A percentile compares a stretch with the other conserved stretches of the same genome.
Conservation (phyloP, 2,329 filamentous ascomycete genomes). For the Zymoseptoria ardabiliae region DNA sequence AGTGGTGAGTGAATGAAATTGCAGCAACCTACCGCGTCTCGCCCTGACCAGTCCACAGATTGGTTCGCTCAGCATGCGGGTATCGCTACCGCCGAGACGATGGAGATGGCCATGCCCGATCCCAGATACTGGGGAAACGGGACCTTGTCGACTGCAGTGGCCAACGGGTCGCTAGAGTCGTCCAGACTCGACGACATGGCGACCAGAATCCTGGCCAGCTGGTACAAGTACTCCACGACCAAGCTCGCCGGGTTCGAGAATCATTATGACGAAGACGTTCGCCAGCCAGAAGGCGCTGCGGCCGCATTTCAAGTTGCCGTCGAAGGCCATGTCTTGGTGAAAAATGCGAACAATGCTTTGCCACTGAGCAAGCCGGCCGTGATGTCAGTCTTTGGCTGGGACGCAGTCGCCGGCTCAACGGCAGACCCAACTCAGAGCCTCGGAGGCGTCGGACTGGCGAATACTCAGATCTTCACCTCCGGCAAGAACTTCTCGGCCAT, state of each 20-base stretch:
- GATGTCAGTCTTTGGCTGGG: conserved; percentile 32
- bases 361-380: conserved; percentile 42
- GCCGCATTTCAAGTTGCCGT: conserved; percentile 4
- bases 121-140: conserved; percentile 21
- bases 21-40: background rate
- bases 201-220: conserved; percentile 22
- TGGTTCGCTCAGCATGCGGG: conserved; percentile 25
- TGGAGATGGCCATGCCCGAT: conserved; percentile 26
- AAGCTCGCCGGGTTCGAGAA: conserved; percentile 19
- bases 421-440: background rate
- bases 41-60: conserved; percentile 33
- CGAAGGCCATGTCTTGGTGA: conserved; percentile 53
- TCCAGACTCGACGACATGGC: conserved; percentile 27
- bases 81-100: conserved; percentile 19
- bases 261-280: conserved; percentile 37
- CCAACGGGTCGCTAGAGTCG: conserved; percentile 22
- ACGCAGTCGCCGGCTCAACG: conserved; percentile 17
- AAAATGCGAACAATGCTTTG: conserved; percentile 53
- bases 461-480: conserved; percentile 11
- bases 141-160: conserved; percentile 23
- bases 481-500: background rate
- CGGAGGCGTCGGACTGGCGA: conserved; percentile 8
- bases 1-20: background rate
- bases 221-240: conserved; percentile 11
- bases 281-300: conserved; percentile 33